Conservation (phyloP, 2,329 filamentous ascomycete genomes). For the Colletotrichum echinochloae region DNA sequence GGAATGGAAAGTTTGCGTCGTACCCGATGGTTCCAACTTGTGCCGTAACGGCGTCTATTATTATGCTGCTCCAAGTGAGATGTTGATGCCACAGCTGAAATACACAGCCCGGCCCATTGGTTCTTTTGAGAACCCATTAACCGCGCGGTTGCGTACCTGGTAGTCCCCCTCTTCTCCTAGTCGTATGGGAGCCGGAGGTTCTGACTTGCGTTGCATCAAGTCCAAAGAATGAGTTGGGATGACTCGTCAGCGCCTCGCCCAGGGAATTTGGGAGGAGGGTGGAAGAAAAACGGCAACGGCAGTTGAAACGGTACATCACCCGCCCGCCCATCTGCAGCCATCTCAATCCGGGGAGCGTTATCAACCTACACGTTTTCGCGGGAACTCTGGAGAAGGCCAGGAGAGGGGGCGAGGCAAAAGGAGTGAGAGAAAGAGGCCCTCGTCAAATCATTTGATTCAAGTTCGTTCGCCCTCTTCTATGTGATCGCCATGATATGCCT, state of each 20-base stretch:
- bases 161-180: neutral
- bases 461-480: neutral
- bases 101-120: neutral
- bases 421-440: neutral
- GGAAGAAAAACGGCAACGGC: neutral
- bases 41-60: neutral
- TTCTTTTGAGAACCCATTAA: neutral
- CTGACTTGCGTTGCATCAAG: neutral
- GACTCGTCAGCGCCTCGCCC: neutral
- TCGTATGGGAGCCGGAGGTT: neutral
- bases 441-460: neutral
- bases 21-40: slow-evolving; percentile 1
- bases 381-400: neutral
- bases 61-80: neutral
- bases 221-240: too few species aligned
- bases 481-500: neutral
- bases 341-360: neutral
- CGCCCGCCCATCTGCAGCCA: neutral
- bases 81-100: neutral
- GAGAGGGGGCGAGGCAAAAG: neutral
- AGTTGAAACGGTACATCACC: neutral
- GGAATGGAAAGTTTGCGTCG: slow-evolving; percentile 42
- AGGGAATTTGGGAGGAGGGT: too few species aligned
- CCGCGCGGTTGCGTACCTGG: slow-evolving; percentile 7
- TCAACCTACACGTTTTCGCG: neutral